Conservation (phyloP, 352 stramenopile genomes). For the Plasmopara muralis region DNA sequence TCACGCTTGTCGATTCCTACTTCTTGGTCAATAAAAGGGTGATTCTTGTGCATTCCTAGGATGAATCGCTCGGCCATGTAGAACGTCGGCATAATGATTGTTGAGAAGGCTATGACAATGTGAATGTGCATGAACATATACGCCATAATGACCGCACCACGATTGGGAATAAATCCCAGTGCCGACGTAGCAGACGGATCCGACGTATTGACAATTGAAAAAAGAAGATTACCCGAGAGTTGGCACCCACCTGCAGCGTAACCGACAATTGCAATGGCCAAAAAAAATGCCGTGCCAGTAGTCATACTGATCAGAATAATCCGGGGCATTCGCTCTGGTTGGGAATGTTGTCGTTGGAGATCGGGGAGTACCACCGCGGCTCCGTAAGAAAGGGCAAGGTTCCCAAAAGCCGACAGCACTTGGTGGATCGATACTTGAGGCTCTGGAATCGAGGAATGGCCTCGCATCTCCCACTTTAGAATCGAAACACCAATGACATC, state of each 20-base stretch:
- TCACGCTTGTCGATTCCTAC: constrained; percentile 13
- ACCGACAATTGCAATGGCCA: constrained; percentile 31
- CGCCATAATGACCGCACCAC: constrained; percentile 26
- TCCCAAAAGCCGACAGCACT: constrained; percentile 25
- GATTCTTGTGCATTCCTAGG: constrained; percentile 32
- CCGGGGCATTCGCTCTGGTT: constrained; percentile 38
- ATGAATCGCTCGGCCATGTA: constrained; percentile 38
- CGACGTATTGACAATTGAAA: constrained; percentile 25
- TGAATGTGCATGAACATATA: constrained; percentile 41
- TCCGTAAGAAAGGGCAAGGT: constrained; percentile 26
- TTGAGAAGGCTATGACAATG: constrained; percentile 44
- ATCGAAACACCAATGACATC: constrained; percentile 28
- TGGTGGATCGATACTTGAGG: constrained; percentile 27
- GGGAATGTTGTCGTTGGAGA: constrained; percentile 36
- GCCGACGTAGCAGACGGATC: constrained; percentile 17
- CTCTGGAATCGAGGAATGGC: constrained; percentile 22
- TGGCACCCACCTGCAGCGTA: constrained; percentile 37
- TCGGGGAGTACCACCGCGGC: constrained; percentile 27
- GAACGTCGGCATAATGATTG: constrained; percentile 34
- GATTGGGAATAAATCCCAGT: constrained; percentile 25
- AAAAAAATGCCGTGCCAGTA: constrained; percentile 31
- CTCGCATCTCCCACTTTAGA: constrained; percentile 28
- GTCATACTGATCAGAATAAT: constrained; percentile 35
- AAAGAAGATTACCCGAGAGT: constrained; percentile 31
- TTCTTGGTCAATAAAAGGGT: constrained; percentile 7